Percentiles rank a stretch among this genome's conserved stretches.
Evolutionary conservation across 1,284 basidiomycete genomes (phyloP).

Genomic region (Irpex sp.): DNA sequence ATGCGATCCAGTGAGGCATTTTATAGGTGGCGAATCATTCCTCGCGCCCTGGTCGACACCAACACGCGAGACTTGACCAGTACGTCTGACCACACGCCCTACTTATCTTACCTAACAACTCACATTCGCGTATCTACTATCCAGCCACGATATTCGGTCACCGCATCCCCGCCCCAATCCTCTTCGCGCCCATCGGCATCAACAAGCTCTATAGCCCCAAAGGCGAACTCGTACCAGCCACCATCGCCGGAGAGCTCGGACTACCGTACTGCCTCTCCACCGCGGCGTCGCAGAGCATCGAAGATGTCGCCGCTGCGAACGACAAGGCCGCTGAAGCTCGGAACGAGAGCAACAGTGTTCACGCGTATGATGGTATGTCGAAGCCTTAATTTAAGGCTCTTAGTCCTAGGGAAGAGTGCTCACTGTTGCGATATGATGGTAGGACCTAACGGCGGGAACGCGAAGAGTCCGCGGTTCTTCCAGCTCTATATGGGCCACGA

Average conservation of each 20-base stretch:
- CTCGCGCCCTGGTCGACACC: slow-evolving; percentile 68
- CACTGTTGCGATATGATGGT: background rate
- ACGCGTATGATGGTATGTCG: slow-evolving; percentile 36
- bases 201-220: slow-evolving; percentile 61
- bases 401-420: background rate
- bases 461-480: slow-evolving; percentile 59
- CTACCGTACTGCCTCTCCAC: slow-evolving; percentile 70
- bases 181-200: slow-evolving; percentile 68
- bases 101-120: too few relatives aligned
- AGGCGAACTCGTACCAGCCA: slow-evolving; percentile 64
- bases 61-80: slow-evolving; percentile 61
- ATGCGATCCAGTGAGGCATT: slow-evolving; percentile 48
- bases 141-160: slow-evolving; percentile 62
- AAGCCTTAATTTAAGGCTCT: too few relatives aligned
- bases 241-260: slow-evolving; percentile 62
- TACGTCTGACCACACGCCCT: too few relatives aligned
- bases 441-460: slow-evolving; percentile 44
- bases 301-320: slow-evolving; percentile 60
- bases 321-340: slow-evolving; percentile 44
- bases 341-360: slow-evolving; percentile 48
- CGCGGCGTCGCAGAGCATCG: slow-evolving; percentile 60
- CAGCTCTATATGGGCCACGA: slow-evolving; percentile 72
- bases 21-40: slow-evolving; percentile 61
- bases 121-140: too few relatives aligned
- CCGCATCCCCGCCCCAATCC: slow-evolving; percentile 58